phyloP scores from a whole-genome alignment of 2,329 filamentous ascomycete genomes.

The Epichloe aotearoae region DNA sequence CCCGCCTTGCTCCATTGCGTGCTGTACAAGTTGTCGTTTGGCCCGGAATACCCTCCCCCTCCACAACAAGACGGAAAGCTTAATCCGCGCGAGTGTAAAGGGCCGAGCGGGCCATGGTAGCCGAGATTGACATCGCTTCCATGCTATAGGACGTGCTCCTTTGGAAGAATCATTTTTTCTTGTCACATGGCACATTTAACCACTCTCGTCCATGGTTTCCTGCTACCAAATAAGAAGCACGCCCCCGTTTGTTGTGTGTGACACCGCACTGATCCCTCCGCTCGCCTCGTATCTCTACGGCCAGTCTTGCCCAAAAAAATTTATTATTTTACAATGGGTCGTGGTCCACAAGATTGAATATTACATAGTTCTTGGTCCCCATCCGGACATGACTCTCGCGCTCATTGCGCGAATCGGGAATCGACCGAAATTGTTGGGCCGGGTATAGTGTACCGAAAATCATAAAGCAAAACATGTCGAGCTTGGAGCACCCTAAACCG shows the following conservation, averaged over 20 bases:
- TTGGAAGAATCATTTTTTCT: not conserved
- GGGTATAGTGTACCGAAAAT: not conserved
- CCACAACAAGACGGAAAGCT: no score
- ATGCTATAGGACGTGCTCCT: not conserved
- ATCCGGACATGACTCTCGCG: not conserved
- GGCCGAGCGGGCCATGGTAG: not conserved
- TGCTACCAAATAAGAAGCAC: not conserved
- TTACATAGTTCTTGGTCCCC: not conserved
- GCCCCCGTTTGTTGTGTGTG: not conserved
- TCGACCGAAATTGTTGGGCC: slow-evolving; percentile 1
- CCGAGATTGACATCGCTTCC: not conserved
- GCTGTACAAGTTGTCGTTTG: no score
- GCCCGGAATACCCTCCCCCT: no score
- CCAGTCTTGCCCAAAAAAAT: no score
- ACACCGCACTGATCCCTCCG: not conserved
- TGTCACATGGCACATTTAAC: not conserved
- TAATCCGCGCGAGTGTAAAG: no score
- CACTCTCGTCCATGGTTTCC: not conserved
- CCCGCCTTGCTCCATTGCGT: no score
- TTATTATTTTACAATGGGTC: not conserved
- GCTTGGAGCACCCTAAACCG: not conserved
- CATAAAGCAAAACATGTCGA: not conserved
- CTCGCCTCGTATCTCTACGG: not conserved
- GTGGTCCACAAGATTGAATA: not conserved
- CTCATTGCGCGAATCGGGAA: not conserved